Percentiles rank a stretch among this genome's conserved stretches.
Evolutionary conservation across 1,284 basidiomycete genomes (phyloP).

Genomic region (Inonotus obliquus): DNA sequence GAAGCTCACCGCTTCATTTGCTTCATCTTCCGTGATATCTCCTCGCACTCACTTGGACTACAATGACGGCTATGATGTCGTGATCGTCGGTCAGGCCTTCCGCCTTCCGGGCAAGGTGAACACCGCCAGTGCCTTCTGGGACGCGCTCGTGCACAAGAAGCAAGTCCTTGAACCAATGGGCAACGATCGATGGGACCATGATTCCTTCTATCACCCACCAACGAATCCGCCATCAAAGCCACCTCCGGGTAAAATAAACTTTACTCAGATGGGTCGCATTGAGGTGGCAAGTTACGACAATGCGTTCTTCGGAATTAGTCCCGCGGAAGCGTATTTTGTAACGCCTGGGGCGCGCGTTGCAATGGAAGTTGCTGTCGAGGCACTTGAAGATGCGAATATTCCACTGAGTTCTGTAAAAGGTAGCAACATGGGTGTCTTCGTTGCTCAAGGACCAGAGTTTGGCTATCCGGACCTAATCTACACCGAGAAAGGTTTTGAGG

Average conservation of each 20-base stretch:
- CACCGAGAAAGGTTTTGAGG: conserved; percentile 29
- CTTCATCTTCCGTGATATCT: conserved; percentile 11
- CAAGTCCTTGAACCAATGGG: conserved; percentile 30
- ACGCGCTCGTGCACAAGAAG: conserved; percentile 29
- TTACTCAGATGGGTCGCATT: conserved; percentile 32
- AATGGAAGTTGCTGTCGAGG: conserved; percentile 33
- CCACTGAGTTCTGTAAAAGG: conserved; percentile 31
- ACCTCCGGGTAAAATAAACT: conserved; percentile 29
- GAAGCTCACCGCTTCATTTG: conserved; percentile 18
- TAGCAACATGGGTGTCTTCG: conserved; percentile 31
- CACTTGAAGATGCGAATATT: conserved; percentile 36
- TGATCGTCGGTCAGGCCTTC: conserved; percentile 34
- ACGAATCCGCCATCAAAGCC: conserved; percentile 7
- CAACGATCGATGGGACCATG: conserved; percentile 33
- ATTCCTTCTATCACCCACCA: conserved; percentile 27
- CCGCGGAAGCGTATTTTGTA: conserved; percentile 31
- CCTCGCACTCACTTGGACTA: no score
- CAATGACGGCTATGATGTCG: conserved; percentile 25
- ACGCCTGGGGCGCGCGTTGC: conserved; percentile 29
- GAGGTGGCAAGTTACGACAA: conserved; percentile 31
- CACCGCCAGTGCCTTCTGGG: conserved; percentile 29
- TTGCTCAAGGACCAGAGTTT: conserved; percentile 29
- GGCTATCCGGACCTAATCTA: conserved; percentile 30
- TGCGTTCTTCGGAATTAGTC: conserved; percentile 33
- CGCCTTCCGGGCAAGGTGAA: conserved; percentile 33